Percentiles rank a stretch among this genome's conserved stretches.
Conservation (phyloP, 73 alveolate genomes). For the Tetrahymena elliotti region DNA sequence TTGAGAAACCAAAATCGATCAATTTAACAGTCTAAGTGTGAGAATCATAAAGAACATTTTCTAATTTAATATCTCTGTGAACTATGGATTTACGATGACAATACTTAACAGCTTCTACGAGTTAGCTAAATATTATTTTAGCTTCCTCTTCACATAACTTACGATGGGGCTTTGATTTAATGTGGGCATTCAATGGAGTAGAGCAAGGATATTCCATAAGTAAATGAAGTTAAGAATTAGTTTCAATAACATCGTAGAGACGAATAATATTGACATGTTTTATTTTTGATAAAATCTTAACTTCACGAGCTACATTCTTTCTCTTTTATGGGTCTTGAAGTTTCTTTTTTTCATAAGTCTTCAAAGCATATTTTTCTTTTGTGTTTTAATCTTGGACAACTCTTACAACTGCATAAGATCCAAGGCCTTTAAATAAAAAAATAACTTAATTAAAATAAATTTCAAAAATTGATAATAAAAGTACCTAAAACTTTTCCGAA, state of each 20-base stretch:
- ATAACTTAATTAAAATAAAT: background rate
- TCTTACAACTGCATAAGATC: constrained; percentile 71
- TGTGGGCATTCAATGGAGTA: constrained; percentile 64
- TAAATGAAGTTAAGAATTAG: constrained; percentile 54
- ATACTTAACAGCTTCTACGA: constrained; percentile 69
- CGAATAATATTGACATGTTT: constrained; percentile 74
- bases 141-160: constrained; percentile 71
- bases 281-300: constrained; percentile 46
- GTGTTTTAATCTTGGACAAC: constrained; percentile 26
- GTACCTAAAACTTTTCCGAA: background rate
- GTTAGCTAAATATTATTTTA: constrained; percentile 57
- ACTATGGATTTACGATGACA: constrained; percentile 71
- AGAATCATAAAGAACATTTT: constrained; percentile 67
- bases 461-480: background rate
- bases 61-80: constrained; percentile 90
- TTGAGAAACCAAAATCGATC: constrained; percentile 83
- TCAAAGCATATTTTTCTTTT: constrained; percentile 31
- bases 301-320: constrained; percentile 47
- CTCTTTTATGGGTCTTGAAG: constrained; percentile 41
- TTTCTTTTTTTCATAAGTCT: constrained; percentile 46
- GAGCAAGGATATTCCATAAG: constrained; percentile 82
- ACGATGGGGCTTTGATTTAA: constrained; percentile 47
- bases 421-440: constrained; percentile 36
- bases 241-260: constrained; percentile 65
- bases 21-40: constrained; percentile 57